Conservation (phyloP, 306 rosid genomes). For the Lathyrus tuberosus region DNA sequence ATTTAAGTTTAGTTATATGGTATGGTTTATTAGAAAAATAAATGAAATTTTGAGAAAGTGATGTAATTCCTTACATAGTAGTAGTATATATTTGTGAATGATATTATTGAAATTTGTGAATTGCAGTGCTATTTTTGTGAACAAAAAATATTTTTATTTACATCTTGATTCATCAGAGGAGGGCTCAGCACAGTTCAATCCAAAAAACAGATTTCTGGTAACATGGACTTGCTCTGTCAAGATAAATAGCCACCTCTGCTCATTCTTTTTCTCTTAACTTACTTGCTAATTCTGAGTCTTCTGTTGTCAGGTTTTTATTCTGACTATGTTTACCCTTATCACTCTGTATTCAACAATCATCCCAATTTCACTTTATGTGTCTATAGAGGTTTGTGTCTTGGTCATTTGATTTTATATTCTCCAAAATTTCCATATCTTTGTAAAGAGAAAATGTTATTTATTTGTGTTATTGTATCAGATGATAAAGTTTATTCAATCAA, state of each 20-base stretch:
- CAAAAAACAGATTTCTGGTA: conserved; percentile 82
- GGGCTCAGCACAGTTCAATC: conserved; percentile 71
- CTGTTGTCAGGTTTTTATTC: conserved; percentile 69
- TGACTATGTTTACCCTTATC: conserved; percentile 93
- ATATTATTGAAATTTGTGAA: conserved; percentile 34
- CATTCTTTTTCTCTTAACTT: conserved; percentile 21
- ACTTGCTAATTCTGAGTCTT: conserved; percentile 38
- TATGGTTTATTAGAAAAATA: background rate
- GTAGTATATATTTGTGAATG: conserved; percentile 13
- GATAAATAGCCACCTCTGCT: conserved; percentile 32
- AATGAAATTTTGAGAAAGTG: conserved; percentile 1
- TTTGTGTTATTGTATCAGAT: conserved; percentile 59
- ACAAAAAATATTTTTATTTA: conserved; percentile 73
- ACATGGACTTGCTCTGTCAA: conserved; percentile 33
- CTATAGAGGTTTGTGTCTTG: conserved; percentile 82
- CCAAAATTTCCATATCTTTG: conserved; percentile 14
- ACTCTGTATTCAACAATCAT: conserved; percentile 91
- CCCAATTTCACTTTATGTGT: conserved; percentile 96
- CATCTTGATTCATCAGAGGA: conserved; percentile 63
- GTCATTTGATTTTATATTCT: conserved; percentile 33
- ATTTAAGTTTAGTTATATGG: conserved; percentile 16
- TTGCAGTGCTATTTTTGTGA: conserved; percentile 80
- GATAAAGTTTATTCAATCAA: conserved; percentile 93
- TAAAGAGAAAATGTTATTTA: conserved; percentile 35
- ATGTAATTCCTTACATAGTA: conserved; percentile 8